Base-by-base conservation (phyloP, 1,284 basidiomycete genomes). In the Malassezia cuniculi region DNA sequence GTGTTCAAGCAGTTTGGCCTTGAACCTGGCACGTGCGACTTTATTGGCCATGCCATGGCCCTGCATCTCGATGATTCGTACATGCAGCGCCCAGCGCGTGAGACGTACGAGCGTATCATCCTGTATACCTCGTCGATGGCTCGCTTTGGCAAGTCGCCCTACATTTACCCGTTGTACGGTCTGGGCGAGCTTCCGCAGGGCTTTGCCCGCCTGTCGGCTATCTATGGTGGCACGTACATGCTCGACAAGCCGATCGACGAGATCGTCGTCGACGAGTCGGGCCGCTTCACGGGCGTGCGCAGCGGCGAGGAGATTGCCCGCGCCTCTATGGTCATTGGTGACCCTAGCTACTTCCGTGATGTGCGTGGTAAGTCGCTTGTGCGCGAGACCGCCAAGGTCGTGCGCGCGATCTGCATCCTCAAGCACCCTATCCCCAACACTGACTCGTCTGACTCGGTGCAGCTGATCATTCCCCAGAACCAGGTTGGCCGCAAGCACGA, bases 161-260 rank as follows among this genome's bases (percentile, higher is more conserved):
- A 97, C 75, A 94, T 99, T 69, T 97, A 99, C 74, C 93, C 93
- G 11, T 77, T 95, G 38, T 99, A 97, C 70, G 93, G 93, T 52
- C 82, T 99, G 36, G 93, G 93, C 57, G 93, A 99, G 71, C 81
- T 99, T 34, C 93, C 93, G 15, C 93, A 99, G 69, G 86, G 90
- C 3, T 99, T 99, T 66, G 93, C 93, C 12, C 86, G 93, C 66
- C 60, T 66, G 31, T 89, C 84, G 53, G 93, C 93, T 57, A 95
- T 99, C 68, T 95, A 99, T 69, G 93, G 93, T 39, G 93, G 93
- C 37, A 99, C 93, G 12, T 99, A 97, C 74, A 99, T 99, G 93
- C 81, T 99, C 43, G 87, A 95, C 75, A 97, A 97, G 73, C 75
- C 75, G 43, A 82, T 94, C 57, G 80, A 94, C 52, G 78, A 85